These are phyloP conservation scores for Pyrus communis DNA, from an alignment of 306 rosid species.

Conservation along the genomic window DNA sequence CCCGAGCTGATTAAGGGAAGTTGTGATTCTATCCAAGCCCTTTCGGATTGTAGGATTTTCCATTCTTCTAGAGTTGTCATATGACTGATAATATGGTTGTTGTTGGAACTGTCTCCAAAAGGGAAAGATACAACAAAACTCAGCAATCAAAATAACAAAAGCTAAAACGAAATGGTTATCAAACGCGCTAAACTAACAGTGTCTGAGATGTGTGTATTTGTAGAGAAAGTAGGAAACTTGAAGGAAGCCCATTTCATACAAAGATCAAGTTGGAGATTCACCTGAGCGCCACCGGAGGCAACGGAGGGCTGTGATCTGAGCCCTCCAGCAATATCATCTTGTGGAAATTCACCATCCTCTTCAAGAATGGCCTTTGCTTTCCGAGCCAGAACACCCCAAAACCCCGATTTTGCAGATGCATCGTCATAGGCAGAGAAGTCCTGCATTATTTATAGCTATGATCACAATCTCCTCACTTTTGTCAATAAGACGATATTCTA, in stretches of 20 bases:
- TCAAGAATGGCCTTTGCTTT: slow-evolving; percentile 87
- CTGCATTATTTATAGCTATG: slow-evolving; percentile 27
- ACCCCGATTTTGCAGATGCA: slow-evolving; percentile 43
- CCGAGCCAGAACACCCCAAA: slow-evolving; percentile 84
- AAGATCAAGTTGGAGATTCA: slow-evolving; percentile 8
- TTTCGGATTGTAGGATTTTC: slow-evolving; percentile 63
- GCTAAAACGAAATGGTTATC: background rate
- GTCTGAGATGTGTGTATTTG: background rate
- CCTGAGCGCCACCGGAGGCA: slow-evolving; percentile 45
- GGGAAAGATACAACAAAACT: background rate
- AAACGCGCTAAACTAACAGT: background rate
- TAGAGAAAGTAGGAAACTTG: background rate
- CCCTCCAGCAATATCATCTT: slow-evolving; percentile 15
- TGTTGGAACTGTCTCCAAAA: slow-evolving; percentile 31
- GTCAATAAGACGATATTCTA: too few species aligned
- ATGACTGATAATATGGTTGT: slow-evolving; percentile 33
- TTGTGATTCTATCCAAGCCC: slow-evolving; percentile 69
- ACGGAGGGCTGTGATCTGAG: slow-evolving; percentile 25
- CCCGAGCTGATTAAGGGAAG: slow-evolving; percentile 89
- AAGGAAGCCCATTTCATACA: background rate
- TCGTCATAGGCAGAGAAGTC: slow-evolving; percentile 46
- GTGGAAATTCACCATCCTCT: slow-evolving; percentile 30
- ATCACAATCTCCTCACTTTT: background rate
- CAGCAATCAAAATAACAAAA: background rate
- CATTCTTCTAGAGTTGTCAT: slow-evolving; percentile 32